These are phyloP conservation scores for Fusarium incarnatum DNA, from an alignment of 2,329 filamentous ascomycete species.

Conservation along the genomic window DNA sequence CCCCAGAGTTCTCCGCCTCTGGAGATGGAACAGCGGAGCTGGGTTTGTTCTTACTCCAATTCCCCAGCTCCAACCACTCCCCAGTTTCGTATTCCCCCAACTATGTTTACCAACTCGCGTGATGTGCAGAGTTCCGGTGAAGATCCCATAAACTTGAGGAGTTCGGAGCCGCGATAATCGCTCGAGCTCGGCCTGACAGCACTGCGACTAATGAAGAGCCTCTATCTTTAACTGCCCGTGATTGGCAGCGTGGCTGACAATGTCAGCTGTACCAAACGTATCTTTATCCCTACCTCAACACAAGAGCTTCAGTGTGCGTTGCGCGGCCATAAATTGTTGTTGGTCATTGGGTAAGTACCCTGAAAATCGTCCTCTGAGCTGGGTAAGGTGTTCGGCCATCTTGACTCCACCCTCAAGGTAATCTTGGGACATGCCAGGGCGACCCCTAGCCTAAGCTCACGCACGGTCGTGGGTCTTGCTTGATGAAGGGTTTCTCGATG, in stretches of 20 bases:
- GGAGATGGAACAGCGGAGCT: constrained; percentile 6
- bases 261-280: constrained; percentile 1
- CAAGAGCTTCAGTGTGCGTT: background rate
- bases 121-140: constrained; percentile 11
- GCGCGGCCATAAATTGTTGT: constrained; percentile 1
- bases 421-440: constrained; percentile 38
- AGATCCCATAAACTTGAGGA: constrained; percentile 11
- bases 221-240: constrained; percentile 30
- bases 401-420: constrained; percentile 40
- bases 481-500: constrained; percentile 40
- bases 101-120: background rate
- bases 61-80: constrained; percentile 11
- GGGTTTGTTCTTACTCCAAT: constrained; percentile 12
- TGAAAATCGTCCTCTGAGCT: constrained; percentile 39
- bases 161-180: constrained; percentile 35
- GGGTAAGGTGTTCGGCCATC: constrained; percentile 43
- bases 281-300: constrained; percentile 6
- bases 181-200: constrained; percentile 13
- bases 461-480: constrained; percentile 39
- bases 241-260: constrained; percentile 30
- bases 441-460: constrained; percentile 35
- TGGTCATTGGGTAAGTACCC: constrained; percentile 22
- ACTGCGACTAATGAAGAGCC: constrained; percentile 17
- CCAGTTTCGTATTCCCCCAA: constrained; percentile 11
- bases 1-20: constrained; percentile 28